Evolutionary conservation across 768 basidiomycete genomes (phyloP), one percentile per base, ranked within the genome.

Genomic region (Pholiota conissans): DNA sequence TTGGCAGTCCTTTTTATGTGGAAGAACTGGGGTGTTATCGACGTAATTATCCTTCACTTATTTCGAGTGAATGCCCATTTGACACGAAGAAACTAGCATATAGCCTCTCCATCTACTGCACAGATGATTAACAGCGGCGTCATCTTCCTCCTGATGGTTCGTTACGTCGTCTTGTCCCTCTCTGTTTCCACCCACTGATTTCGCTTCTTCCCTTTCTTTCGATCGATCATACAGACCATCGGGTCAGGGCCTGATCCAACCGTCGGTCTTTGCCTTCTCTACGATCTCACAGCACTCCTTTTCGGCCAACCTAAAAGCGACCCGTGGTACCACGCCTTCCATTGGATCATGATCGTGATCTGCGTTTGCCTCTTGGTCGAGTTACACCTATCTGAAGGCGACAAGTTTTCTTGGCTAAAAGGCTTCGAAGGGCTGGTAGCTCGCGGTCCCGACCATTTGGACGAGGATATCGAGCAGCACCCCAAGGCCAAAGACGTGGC

Each of bases 231-330:
- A 32, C 54, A 74, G 74, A 73, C 70, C 16, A 57, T 73, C 39
- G 69, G 70, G n/a, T 70, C 72, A 32, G 75, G 74, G 2, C 74
- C 74, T 39, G 73, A 76, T 59, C 74, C 74, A 30, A 74, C 68
- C 13, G 59, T 75, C 20, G 70, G 73, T 1, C 30, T 74, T 6
- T 70, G 66, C 46, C 62, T 74, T 6, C 63, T 74, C 8, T 71
- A 69, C 52, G 64, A 70, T 40, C 67, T 76, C 32, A 51, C 65
- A 7, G 64, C 71, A n/a, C 68, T 76, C 26, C 53, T 66, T n/a
- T 62, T 64, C 32, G 73, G 70, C 3, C 55, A 61, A 46, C 49
- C 60, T 24, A 58, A 57, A 18, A 64, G 55, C 49, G 56, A 61
- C 11, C 58, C 56, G 18, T 74, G 72, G 71, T 60, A 55, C 27